Base-by-base conservation (phyloP, 345 rosid species). In the Lagerstroemia speciosa region DNA sequence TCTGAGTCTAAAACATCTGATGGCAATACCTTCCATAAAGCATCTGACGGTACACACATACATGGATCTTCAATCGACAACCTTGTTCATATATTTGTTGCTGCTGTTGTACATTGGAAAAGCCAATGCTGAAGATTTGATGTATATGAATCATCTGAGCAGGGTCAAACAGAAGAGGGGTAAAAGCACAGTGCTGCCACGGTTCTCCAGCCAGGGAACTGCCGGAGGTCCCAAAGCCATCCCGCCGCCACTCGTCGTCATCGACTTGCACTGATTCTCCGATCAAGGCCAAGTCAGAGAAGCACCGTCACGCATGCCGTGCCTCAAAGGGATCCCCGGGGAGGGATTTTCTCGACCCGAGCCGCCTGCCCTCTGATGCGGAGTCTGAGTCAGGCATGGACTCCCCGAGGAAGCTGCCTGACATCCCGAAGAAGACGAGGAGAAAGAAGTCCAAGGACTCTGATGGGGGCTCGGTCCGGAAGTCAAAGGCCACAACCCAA, bases 361-460 rank as follows among this genome's bases (percentile, higher is more conserved):
- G 37, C 71, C 50, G 69, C 72, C 58, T 69, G 66, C 57, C 57
- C 5, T 12, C 37, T 40, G 67, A 46, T 2, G 30, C 63, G 2
- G 3, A 57, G 3, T 33, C 60, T 0, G 45, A 69, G 20, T n/a
- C 40, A 66, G 11, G 78, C 82, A 53, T 78, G 58, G 26, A 64
- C 76, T 46, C 72, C 72, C 33, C 67, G 72, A 15, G 69, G 64
- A 6, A 76, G 48, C 38, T 40, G 40, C 72, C 65, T 0, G 86
- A 73, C 43, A 30, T 69, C 24, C 82, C 86, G 0, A 88, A 84
- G 73, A 89, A 79, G 66, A 71, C 83, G 0, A 72, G 79, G 68
- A 78, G 81, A 69, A 86, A 81, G 79, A 86, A 84, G 72, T 76
- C 83, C 1, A 86, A 83, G 62, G 94, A 86, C 16, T 69, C 46